Evolutionary conservation across 202 grass and related monocot genomes (phyloP).

Genomic region (Cymbopogon flexuosus): DNA sequence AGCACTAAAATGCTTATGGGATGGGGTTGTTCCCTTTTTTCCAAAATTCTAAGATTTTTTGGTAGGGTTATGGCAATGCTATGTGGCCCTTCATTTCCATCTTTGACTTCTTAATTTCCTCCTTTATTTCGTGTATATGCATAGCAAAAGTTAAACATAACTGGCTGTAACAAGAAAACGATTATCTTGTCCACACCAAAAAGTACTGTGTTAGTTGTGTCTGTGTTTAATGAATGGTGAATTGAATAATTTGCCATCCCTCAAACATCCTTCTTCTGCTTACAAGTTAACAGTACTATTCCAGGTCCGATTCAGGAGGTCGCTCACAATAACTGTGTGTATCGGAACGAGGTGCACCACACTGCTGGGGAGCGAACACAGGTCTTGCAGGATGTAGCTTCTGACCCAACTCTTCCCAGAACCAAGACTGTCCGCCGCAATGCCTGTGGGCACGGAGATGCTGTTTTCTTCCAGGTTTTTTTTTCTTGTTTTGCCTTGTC

Average conservation of each 20-base stretch:
- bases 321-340: slow-evolving; percentile 58
- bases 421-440: slow-evolving; percentile 54
- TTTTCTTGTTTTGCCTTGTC: neutral
- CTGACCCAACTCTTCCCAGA: slow-evolving; percentile 70
- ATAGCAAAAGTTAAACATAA: neutral
- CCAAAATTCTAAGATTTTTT: neutral
- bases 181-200: neutral
- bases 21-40: neutral
- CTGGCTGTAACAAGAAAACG: no score
- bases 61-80: neutral
- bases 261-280: neutral
- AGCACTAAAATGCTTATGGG: neutral
- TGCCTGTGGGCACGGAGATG: slow-evolving; percentile 64
- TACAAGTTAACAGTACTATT: neutral
- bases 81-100: neutral
- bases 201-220: neutral
- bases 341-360: slow-evolving; percentile 61
- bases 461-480: slow-evolving; percentile 78
- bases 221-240: neutral
- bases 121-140: neutral
- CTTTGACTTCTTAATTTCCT: neutral
- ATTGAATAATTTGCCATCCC: neutral
- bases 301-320: slow-evolving; percentile 44
- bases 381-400: slow-evolving; percentile 62
- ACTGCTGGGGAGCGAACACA: slow-evolving; percentile 58